phyloP scores from a whole-genome alignment of 1,139 yeast genomes.

The Suzukiozyma palmioleophila region DNA sequence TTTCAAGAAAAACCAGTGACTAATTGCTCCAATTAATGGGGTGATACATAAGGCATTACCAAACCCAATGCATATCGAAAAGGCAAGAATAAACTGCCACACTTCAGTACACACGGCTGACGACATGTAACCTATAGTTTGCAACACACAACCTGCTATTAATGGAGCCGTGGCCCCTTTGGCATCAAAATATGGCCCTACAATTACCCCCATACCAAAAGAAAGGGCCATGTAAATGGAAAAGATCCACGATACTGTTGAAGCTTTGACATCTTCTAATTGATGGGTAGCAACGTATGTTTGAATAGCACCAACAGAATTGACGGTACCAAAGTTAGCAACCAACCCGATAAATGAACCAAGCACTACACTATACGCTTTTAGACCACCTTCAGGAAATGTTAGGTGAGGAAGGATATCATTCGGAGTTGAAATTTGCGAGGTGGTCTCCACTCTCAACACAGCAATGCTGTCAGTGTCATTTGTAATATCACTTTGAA shows the following conservation, averaged over 20 bases:
- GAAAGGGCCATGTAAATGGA: constrained; percentile 31
- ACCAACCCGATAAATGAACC: constrained; percentile 32
- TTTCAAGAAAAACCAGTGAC: constrained; percentile 34
- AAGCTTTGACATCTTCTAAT: constrained; percentile 16
- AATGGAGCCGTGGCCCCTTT: constrained; percentile 28
- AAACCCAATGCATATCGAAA: constrained; percentile 29
- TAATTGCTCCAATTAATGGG: constrained; percentile 34
- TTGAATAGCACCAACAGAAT: constrained; percentile 35
- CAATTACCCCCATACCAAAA: constrained; percentile 28
- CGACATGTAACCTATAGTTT: constrained; percentile 31
- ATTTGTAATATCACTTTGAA: no score
- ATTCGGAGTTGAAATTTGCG: no score
- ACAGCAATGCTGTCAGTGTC: no score
- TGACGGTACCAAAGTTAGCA: constrained; percentile 29
- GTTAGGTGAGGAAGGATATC: not conserved
- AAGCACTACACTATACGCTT: constrained; percentile 28
- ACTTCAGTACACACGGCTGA: constrained; percentile 26
- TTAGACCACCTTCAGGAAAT: constrained; percentile 25
- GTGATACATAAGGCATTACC: constrained; percentile 34
- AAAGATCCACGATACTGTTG: constrained; percentile 33
- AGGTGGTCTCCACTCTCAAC: no score
- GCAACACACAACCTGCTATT: constrained; percentile 21
- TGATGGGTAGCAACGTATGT: constrained; percentile 32
- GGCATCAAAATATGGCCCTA: constrained; percentile 35
- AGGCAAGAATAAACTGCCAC: constrained; percentile 33